Percentiles rank a stretch among this genome's conserved stretches.
Evolutionary conservation across 2,329 filamentous ascomycete species (phyloP).

Genomic region (Fusarium veterinarium): DNA sequence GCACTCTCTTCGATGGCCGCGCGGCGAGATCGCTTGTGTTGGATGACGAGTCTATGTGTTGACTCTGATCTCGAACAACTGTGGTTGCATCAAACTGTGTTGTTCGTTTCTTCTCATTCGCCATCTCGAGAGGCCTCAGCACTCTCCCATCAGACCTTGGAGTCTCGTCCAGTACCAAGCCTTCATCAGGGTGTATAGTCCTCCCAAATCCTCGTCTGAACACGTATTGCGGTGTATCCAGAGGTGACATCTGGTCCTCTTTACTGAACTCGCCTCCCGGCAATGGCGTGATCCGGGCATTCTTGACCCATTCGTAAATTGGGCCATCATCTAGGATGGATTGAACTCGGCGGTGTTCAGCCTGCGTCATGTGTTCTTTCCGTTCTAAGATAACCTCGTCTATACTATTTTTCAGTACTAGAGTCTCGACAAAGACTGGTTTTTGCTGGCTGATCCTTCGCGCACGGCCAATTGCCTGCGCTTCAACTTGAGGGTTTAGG

Average conservation of each 20-base stretch:
- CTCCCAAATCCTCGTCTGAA: conserved; percentile 63
- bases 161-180: conserved; percentile 50
- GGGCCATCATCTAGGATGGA: conserved; percentile 67
- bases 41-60: conserved; percentile 17
- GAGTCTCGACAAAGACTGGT: conserved; percentile 84
- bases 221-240: conserved; percentile 59
- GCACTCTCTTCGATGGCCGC: conserved; percentile 49
- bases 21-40: conserved; percentile 29
- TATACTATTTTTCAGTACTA: conserved; percentile 82
- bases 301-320: conserved; percentile 70
- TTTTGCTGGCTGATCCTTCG: conserved; percentile 87
- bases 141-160: conserved; percentile 8
- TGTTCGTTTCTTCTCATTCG: conserved; percentile 43
- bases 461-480: conserved; percentile 90
- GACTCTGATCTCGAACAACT: conserved; percentile 16
- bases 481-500: conserved; percentile 85
- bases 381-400: conserved; percentile 86
- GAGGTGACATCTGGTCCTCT: conserved; percentile 60
- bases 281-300: conserved; percentile 58
- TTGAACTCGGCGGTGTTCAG: conserved; percentile 67
- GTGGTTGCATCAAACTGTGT: conserved; percentile 26
- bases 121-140: conserved; percentile 10
- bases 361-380: conserved; percentile 78
- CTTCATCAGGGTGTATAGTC: conserved; percentile 58
- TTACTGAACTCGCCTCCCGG: conserved; percentile 46